A percentile compares a stretch with the other conserved stretches of the same genome.
phyloP scores from a whole-genome alignment of 1,284 basidiomycete genomes.

The Cutaneotrichosporon daszewskae region DNA sequence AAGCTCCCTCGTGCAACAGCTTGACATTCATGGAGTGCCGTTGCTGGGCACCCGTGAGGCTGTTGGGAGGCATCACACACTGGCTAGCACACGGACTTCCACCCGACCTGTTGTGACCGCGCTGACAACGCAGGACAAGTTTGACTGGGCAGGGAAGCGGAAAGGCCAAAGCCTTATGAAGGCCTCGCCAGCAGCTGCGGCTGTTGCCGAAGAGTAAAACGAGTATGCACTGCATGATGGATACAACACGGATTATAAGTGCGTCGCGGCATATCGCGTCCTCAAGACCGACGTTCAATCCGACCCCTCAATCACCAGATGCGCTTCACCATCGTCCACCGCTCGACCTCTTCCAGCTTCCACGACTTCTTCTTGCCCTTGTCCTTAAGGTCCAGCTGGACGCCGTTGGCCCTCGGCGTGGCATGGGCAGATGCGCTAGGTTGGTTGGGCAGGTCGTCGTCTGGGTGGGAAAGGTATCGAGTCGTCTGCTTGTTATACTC shows the following conservation, averaged over 20 bases:
- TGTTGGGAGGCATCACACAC: no score
- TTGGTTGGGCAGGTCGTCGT: conserved; percentile 58
- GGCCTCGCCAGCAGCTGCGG: conserved; percentile 14
- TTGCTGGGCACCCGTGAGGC: no score
- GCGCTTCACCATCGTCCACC: conserved; percentile 90
- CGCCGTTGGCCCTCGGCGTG: no score
- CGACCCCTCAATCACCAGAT: conserved; percentile 60
- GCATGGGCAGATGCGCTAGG: conserved; percentile 3
- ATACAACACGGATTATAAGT: conserved; percentile 18
- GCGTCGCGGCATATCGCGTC: neutral
- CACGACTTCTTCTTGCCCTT: conserved; percentile 56
- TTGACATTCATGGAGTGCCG: no score
- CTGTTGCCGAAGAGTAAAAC: conserved; percentile 14
- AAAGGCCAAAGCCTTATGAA: conserved; percentile 29
- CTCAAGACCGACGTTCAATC: neutral
- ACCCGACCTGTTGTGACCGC: neutral
- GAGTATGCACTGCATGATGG: conserved; percentile 12
- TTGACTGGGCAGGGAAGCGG: conserved; percentile 43
- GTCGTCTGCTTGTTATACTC: conserved; percentile 76
- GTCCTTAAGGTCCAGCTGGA: conserved; percentile 24
- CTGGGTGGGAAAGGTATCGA: conserved; percentile 60
- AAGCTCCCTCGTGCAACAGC: no score
- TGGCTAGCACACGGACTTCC: no score
- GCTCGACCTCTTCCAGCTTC: conserved; percentile 74
- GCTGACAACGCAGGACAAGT: conserved; percentile 19